A percentile compares a stretch with the other conserved stretches of the same genome.
Conservation (phyloP, 805 yeast genomes). For the Candida silvatica region DNA sequence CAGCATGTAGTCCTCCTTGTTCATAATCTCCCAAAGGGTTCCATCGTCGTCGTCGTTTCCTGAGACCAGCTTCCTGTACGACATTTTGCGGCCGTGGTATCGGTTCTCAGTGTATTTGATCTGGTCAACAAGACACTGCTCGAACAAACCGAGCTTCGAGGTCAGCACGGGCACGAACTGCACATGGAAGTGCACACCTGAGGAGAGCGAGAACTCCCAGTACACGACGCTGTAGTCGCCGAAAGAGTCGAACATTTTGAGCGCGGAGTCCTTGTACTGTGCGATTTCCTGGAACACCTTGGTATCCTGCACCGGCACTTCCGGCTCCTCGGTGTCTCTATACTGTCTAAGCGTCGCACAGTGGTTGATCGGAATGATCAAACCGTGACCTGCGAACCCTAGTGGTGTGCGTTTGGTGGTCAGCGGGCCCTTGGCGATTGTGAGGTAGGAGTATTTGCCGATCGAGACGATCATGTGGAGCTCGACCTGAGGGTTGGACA, state of each 20-base stretch:
- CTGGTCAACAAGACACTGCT: slow-evolving; percentile 35
- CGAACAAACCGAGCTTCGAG: slow-evolving; percentile 31
- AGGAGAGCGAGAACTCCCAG: slow-evolving; percentile 59
- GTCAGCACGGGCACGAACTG: slow-evolving; percentile 64
- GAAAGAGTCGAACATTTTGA: slow-evolving; percentile 33
- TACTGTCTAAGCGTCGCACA: slow-evolving; percentile 31
- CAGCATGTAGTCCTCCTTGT: slow-evolving; percentile 26
- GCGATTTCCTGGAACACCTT: slow-evolving; percentile 35
- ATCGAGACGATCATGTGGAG: slow-evolving; percentile 76
- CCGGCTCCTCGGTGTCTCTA: slow-evolving; percentile 16
- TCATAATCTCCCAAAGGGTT: slow-evolving; percentile 16
- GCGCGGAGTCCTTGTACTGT: slow-evolving; percentile 38
- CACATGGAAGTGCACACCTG: slow-evolving; percentile 66
- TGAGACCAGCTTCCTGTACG: slow-evolving; percentile 12
- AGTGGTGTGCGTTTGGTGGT: slow-evolving; percentile 37
- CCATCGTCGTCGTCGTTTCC: slow-evolving; percentile 17
- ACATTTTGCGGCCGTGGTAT: slow-evolving; percentile 27
- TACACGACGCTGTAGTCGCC: slow-evolving; percentile 44
- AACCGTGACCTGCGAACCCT: slow-evolving; percentile 71
- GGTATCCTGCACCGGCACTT: slow-evolving; percentile 19
- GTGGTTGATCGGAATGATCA: slow-evolving; percentile 75
- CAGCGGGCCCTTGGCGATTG: slow-evolving; percentile 83
- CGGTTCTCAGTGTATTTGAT: slow-evolving; percentile 38
- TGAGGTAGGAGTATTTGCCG: slow-evolving; percentile 55
- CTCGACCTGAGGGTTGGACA: slow-evolving; percentile 70